These are phyloP conservation scores for Priceomyces carsonii DNA, from an alignment of 805 yeast species.

Conservation along the genomic window DNA sequence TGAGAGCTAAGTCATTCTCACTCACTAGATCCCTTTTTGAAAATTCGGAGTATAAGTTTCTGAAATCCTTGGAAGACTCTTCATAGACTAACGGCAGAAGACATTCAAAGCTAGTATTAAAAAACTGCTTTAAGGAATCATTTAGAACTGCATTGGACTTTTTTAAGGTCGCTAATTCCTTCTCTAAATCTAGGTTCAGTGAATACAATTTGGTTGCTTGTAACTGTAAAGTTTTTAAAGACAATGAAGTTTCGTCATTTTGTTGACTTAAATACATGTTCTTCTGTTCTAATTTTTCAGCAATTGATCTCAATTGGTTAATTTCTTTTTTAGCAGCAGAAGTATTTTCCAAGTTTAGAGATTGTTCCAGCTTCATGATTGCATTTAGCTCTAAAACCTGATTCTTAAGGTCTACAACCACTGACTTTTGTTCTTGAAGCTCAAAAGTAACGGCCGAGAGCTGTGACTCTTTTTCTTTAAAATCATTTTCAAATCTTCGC, in stretches of 20 bases:
- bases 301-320: neutral
- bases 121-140: constrained; percentile 5
- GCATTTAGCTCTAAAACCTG: too few species aligned
- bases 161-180: constrained; percentile 33
- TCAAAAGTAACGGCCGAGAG: too few species aligned
- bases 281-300: constrained; percentile 1
- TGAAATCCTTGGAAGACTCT: constrained; percentile 13
- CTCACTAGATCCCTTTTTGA: constrained; percentile 3
- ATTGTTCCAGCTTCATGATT: too few species aligned
- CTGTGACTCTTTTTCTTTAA: too few species aligned
- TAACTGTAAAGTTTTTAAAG: constrained; percentile 4
- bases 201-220: constrained; percentile 5
- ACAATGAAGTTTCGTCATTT: constrained; percentile 3
- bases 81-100: constrained; percentile 17
- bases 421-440: too few species aligned
- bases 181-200: constrained; percentile 36
- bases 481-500: too few species aligned
- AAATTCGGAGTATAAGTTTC: constrained; percentile 8
- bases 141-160: constrained; percentile 26
- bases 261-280: constrained; percentile 3
- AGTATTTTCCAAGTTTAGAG: neutral
- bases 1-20: constrained; percentile 7
- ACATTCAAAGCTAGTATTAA: constrained; percentile 4
- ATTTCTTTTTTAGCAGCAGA: neutral
- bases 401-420: too few species aligned